Evolutionary conservation across 305 asterid genomes (phyloP), one percentile per base, ranked within the genome.

Genomic region (Plantago rigida): DNA sequence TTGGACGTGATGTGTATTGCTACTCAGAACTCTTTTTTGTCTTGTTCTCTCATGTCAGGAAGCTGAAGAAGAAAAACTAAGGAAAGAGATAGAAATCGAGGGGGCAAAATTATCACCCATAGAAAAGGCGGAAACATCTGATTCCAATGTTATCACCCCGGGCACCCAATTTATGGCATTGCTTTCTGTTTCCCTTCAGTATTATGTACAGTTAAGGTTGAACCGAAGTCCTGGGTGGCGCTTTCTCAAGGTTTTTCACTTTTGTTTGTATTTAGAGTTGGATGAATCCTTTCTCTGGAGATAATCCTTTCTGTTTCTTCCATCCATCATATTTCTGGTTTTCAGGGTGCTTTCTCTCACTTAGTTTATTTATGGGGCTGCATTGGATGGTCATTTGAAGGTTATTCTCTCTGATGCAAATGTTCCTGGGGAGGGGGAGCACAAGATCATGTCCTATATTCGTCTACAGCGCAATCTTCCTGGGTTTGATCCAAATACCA

Each of bases 351-450:
- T 61, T 65, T 71, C 48, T 69, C 73, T 67, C 69, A 74, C 75
- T 75, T 78, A 62, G 70, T 71, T 75, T 81, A 71, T 73, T 78
- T 72, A 77, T 69, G 70, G 77, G 72, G 79, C 72, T 81, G 74
- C 81, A 68, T 74, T 82, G 85, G 83, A 69, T 84, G 78, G 69
- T 86, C 73, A 67, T 80, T 78, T 79, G 81, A 82, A 92, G 99
- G 97, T 92, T 71, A 83, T 89, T 71, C 94, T 93, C 62, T 93
- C 99, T 56, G 99, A 92, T 76, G 82, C 99, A 67, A 93, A 89
- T 73, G 96, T 89, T 75, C 96, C 99, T 77, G 99, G 99, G 22
- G 99, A 92, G 82, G 99, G 99, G 44, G 99, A 92, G 81, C 99
- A 92, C 87, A 92, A 92, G 69, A 74, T 92, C 63, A 92, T 92